phyloP scores from a whole-genome alignment of 805 yeast species.

The Ogataea zsoltii region DNA sequence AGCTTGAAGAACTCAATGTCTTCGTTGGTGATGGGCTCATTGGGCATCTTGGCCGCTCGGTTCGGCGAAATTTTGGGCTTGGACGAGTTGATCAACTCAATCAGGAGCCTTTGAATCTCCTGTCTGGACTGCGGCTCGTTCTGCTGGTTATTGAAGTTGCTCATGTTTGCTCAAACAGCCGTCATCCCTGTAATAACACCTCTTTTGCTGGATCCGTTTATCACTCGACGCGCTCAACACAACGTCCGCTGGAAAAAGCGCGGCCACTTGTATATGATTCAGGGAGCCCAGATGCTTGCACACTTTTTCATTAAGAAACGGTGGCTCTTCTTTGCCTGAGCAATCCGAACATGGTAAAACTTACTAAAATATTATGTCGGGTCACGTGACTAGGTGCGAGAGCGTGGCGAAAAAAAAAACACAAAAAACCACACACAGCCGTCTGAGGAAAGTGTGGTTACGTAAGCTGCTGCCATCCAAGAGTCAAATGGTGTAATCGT shows the following conservation, averaged over 20 bases:
- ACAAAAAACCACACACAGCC: not conserved
- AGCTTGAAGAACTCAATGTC: constrained; percentile 56
- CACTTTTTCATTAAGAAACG: not conserved
- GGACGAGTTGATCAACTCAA: constrained; percentile 30
- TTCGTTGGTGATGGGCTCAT: constrained; percentile 39
- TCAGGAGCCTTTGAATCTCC: constrained; percentile 25
- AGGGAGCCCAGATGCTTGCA: too few species aligned
- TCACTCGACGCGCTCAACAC: not conserved
- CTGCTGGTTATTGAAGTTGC: constrained; percentile 10
- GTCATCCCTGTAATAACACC: not conserved
- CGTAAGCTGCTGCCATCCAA: too few species aligned
- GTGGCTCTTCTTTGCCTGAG: constrained; percentile 9
- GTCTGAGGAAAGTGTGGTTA: too few species aligned
- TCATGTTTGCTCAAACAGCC: constrained; percentile 9
- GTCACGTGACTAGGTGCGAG: constrained; percentile 16
- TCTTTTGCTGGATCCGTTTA: not conserved
- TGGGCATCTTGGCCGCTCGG: constrained; percentile 20
- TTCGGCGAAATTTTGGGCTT: constrained; percentile 29
- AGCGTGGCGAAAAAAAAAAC: constrained; percentile 1
- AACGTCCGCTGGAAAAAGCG: too few species aligned
- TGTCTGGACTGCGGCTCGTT: constrained; percentile 11
- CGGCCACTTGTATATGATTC: too few species aligned
- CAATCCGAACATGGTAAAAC: constrained; percentile 4
- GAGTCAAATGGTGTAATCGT: too few species aligned
- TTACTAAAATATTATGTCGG: constrained; percentile 11